Conservation (phyloP, 768 basidiomycete species). For the Coprinopsis cinerea region DNA sequence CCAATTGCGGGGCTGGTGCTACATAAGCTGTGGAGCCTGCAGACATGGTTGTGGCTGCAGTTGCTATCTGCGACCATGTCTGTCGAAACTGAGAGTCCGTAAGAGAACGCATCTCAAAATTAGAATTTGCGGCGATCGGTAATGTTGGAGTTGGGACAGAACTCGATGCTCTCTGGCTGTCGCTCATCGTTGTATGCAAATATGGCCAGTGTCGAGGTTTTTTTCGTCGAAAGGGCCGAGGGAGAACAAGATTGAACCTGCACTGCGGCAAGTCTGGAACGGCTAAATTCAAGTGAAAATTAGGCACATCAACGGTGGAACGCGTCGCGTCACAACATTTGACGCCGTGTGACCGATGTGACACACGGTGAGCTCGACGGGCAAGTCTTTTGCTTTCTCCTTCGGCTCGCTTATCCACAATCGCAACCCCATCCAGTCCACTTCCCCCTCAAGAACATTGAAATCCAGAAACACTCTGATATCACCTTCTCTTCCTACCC, state of each 20-base stretch:
- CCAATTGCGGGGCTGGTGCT: constrained; percentile 32
- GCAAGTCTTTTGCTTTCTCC: too few species aligned
- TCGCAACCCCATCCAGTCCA: too few species aligned
- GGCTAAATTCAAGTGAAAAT: background rate
- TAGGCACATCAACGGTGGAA: background rate
- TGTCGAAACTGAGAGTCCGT: constrained; percentile 60
- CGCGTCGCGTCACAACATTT: constrained; percentile 10
- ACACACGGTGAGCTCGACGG: background rate
- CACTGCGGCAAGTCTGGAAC: background rate
- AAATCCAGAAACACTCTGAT: too few species aligned
- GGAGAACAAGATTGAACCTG: background rate
- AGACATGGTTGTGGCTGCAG: constrained; percentile 25
- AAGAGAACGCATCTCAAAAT: constrained; percentile 37
- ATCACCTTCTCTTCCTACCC: too few species aligned
- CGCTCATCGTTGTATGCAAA: constrained; percentile 20
- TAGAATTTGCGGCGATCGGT: constrained; percentile 20
- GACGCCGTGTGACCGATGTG: background rate
- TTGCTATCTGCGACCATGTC: constrained; percentile 49
- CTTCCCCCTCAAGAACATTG: too few species aligned
- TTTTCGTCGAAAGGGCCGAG: background rate
- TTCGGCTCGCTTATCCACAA: too few species aligned
- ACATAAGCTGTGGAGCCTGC: constrained; percentile 22
- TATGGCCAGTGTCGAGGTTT: background rate
- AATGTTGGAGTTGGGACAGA: constrained; percentile 13
- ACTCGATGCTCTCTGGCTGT: constrained; percentile 17